These are phyloP conservation scores for Lichtheimia ramosa DNA, from an alignment of 371 early-diverging fungal genomes.

Conservation along the genomic window DNA sequence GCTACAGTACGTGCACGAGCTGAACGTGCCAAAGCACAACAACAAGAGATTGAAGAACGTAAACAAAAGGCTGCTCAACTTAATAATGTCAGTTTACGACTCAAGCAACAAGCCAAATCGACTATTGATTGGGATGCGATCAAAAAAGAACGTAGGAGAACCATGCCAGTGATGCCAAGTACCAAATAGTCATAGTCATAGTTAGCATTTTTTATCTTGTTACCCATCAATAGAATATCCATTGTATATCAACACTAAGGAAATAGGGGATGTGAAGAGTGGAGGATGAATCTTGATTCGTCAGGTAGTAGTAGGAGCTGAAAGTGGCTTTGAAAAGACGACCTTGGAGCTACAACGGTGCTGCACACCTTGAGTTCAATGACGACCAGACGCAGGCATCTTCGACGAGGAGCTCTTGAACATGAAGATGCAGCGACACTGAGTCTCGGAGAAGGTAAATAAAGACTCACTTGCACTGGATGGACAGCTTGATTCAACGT, in stretches of 20 bases:
- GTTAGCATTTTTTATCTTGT: background rate
- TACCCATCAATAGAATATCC: background rate
- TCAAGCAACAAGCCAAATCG: constrained; percentile 35
- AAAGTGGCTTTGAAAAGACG: constrained; percentile 7
- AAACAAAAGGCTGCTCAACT: constrained; percentile 21
- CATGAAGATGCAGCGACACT: constrained; percentile 75
- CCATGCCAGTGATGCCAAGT: constrained; percentile 15
- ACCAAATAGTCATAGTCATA: background rate
- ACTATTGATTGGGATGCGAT: constrained; percentile 38
- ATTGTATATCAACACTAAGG: background rate
- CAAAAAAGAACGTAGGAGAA: constrained; percentile 36
- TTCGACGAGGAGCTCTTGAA: constrained; percentile 59
- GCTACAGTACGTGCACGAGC: constrained; percentile 46
- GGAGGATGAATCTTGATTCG: too few relatives aligned
- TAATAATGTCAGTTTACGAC: constrained; percentile 14
- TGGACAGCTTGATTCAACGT: background rate
- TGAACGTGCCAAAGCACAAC: constrained; percentile 38
- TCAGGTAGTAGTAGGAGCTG: background rate
- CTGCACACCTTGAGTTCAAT: constrained; percentile 7
- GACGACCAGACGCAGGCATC: constrained; percentile 41
- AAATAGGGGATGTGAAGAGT: background rate
- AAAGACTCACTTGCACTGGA: background rate
- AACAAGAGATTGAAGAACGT: constrained; percentile 27
- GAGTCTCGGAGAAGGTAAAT: constrained; percentile 71
- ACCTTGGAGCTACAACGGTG: background rate